These are phyloP conservation scores for Phytophthora palmivora DNA, from an alignment of 352 stramenopile species.

Conservation along the genomic window DNA sequence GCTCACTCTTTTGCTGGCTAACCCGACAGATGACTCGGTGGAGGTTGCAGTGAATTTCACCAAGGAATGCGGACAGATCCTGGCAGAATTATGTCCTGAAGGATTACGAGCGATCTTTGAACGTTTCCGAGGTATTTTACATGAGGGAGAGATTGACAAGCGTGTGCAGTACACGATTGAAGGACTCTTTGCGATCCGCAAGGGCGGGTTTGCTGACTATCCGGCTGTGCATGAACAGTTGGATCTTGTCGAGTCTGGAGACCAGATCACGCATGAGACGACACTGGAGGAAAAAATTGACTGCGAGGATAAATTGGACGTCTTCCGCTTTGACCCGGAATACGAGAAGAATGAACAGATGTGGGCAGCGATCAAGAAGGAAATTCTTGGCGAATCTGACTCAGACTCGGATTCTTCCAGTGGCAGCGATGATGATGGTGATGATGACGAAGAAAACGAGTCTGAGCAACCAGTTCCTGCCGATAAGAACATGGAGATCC, in stretches of 20 bases:
- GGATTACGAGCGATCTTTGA: slow-evolving; percentile 97
- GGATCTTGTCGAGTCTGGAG: slow-evolving; percentile 97
- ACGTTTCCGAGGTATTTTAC: slow-evolving; percentile 96
- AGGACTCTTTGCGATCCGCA: slow-evolving; percentile 96
- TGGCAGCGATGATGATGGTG: slow-evolving; percentile 64
- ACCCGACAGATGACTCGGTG: slow-evolving; percentile 98
- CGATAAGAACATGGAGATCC: slow-evolving; percentile 71
- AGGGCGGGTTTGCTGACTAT: slow-evolving; percentile 95
- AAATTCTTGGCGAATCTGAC: slow-evolving; percentile 96
- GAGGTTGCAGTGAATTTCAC: slow-evolving; percentile 98
- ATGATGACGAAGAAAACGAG: slow-evolving; percentile 51
- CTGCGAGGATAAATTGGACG: slow-evolving; percentile 95
- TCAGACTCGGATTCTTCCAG: slow-evolving; percentile 73
- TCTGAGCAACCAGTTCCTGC: slow-evolving; percentile 19
- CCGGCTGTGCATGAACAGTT: slow-evolving; percentile 94
- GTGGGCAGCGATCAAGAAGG: slow-evolving; percentile 96
- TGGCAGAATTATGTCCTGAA: slow-evolving; percentile 85
- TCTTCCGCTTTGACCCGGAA: slow-evolving; percentile 95
- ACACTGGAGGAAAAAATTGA: slow-evolving; percentile 97
- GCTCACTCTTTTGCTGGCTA: slow-evolving; percentile 96
- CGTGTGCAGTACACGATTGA: slow-evolving; percentile 99
- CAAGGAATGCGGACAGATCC: slow-evolving; percentile 94
- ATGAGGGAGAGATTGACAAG: slow-evolving; percentile 98
- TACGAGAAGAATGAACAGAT: slow-evolving; percentile 97
- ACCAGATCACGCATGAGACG: slow-evolving; percentile 99